Evolutionary conservation across 2,329 filamentous ascomycete genomes (phyloP).

Genomic region (Teratosphaeria viscida): DNA sequence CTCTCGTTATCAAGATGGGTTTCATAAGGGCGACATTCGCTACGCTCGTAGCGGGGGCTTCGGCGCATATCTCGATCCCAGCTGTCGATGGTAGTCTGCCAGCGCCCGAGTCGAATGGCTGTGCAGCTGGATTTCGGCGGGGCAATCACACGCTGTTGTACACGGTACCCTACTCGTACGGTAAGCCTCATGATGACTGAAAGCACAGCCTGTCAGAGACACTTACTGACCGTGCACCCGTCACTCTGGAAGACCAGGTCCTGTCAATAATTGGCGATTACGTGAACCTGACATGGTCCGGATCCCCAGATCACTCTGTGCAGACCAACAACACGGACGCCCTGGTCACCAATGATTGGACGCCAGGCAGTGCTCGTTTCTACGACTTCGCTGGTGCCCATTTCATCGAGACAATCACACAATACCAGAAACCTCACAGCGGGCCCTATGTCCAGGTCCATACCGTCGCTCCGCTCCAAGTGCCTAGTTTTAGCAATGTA

Average conservation of each 20-base stretch:
- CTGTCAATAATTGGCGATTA: constrained; percentile 13
- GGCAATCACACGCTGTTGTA: constrained; percentile 9
- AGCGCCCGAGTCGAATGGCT: constrained; percentile 3
- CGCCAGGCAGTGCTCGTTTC: constrained; percentile 9
- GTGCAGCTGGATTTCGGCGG: constrained; percentile 6
- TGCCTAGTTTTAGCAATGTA: constrained; percentile 5
- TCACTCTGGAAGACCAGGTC: constrained; percentile 6
- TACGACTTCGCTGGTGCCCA: constrained; percentile 10
- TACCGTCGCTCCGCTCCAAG: constrained; percentile 8
- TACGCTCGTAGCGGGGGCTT: neutral
- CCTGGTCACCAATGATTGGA: constrained; percentile 6
- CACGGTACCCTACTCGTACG: constrained; percentile 16
- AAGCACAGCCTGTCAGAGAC: neutral
- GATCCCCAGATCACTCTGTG: constrained; percentile 6
- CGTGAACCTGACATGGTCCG: constrained; percentile 13
- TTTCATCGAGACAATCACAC: constrained; percentile 8
- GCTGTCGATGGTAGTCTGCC: constrained; percentile 5
- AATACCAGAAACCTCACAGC: constrained; percentile 9
- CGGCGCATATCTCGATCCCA: constrained; percentile 2
- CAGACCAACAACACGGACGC: constrained; percentile 9
- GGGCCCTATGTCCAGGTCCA: constrained; percentile 13
- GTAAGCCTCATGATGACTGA: neutral
- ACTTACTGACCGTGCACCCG: neutral
- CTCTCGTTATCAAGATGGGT: neutral
- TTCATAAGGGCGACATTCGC: neutral